phyloP scores from a whole-genome alignment of 495 filamentous ascomycete genomes.

The Lineolata rhizophorae region DNA sequence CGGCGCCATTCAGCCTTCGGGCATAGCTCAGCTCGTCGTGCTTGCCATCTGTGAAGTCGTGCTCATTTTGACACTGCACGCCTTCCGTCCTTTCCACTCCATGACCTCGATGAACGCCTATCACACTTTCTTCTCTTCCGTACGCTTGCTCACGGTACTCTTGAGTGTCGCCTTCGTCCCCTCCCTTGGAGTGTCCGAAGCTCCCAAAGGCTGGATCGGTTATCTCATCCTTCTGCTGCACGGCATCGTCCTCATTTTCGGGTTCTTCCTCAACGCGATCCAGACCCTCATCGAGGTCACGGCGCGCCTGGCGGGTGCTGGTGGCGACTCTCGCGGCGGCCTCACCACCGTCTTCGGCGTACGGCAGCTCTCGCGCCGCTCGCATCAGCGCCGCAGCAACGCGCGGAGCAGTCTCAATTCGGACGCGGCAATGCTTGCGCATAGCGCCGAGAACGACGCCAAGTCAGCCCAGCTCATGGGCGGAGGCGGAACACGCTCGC shows the following conservation, averaged over 20 bases:
- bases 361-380: constrained; percentile 59
- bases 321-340: constrained; percentile 66
- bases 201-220: constrained; percentile 79
- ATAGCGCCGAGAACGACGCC: constrained; percentile 31
- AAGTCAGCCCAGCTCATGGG: constrained; percentile 47
- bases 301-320: constrained; percentile 59
- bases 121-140: constrained; percentile 59
- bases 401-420: constrained; percentile 60
- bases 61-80: constrained; percentile 65
- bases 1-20: constrained; percentile 79
- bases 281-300: constrained; percentile 77
- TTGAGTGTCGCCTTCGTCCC: constrained; percentile 78
- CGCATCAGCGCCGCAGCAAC: constrained; percentile 26
- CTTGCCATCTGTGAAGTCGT: constrained; percentile 89
- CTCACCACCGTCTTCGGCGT: constrained; percentile 74
- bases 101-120: constrained; percentile 97
- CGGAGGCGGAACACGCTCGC: constrained; percentile 34
- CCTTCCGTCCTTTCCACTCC: constrained; percentile 72
- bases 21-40: constrained; percentile 76
- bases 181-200: constrained; percentile 50
- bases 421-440: constrained; percentile 49
- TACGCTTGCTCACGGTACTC: constrained; percentile 59
- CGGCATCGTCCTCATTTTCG: constrained; percentile 69
- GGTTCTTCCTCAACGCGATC: constrained; percentile 79
- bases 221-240: constrained; percentile 81